Evolutionary conservation across 1,284 basidiomycete species (phyloP), one percentile per base, ranked within the genome.

Genomic region (Trametes hirsuta): DNA sequence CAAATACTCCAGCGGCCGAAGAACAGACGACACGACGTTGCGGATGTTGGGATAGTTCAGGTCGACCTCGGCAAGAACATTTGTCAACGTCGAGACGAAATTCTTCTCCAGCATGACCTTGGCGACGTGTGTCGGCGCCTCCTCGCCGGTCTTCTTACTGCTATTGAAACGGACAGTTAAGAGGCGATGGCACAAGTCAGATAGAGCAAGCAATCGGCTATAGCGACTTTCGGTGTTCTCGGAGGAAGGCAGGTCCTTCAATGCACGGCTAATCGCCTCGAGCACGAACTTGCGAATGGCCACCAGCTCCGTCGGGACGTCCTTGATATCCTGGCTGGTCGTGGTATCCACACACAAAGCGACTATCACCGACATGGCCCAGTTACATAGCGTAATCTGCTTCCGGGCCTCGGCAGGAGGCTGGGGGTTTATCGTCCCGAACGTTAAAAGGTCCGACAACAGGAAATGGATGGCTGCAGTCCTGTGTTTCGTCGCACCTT

Each of bases 81-180:
- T 90, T 0, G 97, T 98, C 36, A 99, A 80, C 3, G 91, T 89
- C 6, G 91, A 84, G 21, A 98, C 97, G 69, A 93, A 97, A 72
- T 94, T 95, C 81, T 98, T 98, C 80, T 99, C 97, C 47, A 99
- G 78, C 97, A 99, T 99, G 64, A 96, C 85, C 79, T 98, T 99
- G 44, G 97, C 95, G 59, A 98, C 85, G 65, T 98, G 95, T 15
- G 95, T 90, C 2, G 91, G 90, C 11, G 85, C 81, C 52, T 97
- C 96, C 45, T 96, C 93, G 59, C 84, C 81, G 35, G 84, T 78
- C 70, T 91, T 90, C 51, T 87, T 84, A 34, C 80, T 75, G 10
- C 75, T 76, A 66, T 84, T 87, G 74, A 89, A 85, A 18, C 88
- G 87, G 12, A 94, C 89, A 1, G 90, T 93, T 56, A 99, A 80